These are phyloP conservation scores for Cryphonectria parasitica DNA, from an alignment of 2,329 filamentous ascomycete species.

Conservation along the genomic window DNA sequence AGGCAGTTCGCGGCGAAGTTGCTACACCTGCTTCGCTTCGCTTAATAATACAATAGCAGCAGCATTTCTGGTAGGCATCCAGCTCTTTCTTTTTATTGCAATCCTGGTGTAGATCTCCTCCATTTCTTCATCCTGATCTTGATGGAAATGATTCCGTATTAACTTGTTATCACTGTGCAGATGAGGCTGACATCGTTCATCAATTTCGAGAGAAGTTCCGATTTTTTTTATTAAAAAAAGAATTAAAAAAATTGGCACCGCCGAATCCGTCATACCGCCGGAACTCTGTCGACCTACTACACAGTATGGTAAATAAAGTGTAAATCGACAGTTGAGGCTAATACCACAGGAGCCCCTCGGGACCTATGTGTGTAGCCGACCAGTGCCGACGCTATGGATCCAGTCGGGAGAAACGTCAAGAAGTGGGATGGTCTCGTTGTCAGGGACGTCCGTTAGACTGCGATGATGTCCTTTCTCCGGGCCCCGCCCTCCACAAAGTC, in stretches of 20 bases:
- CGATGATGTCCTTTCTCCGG: background rate
- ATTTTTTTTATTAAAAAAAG: background rate
- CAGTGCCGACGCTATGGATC: constrained; percentile 7
- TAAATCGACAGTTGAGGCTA: background rate
- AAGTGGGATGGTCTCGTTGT: background rate
- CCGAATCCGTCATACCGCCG: background rate
- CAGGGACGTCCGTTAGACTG: background rate
- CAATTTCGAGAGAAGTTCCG: background rate
- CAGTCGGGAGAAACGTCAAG: background rate
- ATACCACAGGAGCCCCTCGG: background rate
- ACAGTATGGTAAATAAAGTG: background rate
- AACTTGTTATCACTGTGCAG: background rate
- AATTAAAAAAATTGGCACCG: background rate
- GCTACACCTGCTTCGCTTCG: background rate
- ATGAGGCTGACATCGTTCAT: background rate
- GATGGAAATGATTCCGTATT: no score
- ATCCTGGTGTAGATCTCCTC: background rate
- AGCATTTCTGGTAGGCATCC: background rate
- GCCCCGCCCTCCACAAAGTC: background rate
- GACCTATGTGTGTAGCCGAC: background rate
- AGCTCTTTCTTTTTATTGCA: background rate
- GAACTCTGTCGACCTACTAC: background rate
- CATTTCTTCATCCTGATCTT: background rate
- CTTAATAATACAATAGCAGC: no score
- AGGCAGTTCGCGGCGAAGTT: background rate